A percentile compares a stretch with the other conserved stretches of the same genome.
Evolutionary conservation across 2,329 filamentous ascomycete genomes (phyloP).

Genomic region (Neonectria magnoliae): DNA sequence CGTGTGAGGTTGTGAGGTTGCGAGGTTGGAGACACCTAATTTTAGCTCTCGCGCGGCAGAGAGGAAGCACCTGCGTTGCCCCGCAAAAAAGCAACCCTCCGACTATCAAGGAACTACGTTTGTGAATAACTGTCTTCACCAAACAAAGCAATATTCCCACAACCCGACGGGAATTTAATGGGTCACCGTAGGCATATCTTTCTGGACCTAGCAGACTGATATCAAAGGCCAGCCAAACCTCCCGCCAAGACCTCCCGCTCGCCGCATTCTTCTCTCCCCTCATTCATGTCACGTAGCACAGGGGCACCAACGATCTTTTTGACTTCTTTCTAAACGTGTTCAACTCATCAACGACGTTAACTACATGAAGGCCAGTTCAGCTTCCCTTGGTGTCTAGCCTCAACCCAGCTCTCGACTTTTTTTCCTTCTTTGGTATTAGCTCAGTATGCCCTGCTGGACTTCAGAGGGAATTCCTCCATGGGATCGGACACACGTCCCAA

Average conservation of each 20-base stretch:
- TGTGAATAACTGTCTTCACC: background rate
- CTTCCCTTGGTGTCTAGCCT: slow-evolving; percentile 51
- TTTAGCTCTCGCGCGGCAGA: slow-evolving; percentile 28
- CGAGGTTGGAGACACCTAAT: slow-evolving; percentile 29
- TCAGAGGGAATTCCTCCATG: slow-evolving; percentile 40
- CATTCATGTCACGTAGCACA: background rate
- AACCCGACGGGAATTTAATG: too few species aligned
- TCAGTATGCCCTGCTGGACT: slow-evolving; percentile 44
- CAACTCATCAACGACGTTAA: slow-evolving; percentile 56
- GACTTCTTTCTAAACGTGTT: slow-evolving; percentile 48
- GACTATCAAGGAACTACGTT: background rate
- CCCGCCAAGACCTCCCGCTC: background rate
- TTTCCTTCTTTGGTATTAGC: slow-evolving; percentile 46
- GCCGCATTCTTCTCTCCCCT: background rate
- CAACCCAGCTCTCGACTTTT: slow-evolving; percentile 49
- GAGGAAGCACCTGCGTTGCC: background rate
- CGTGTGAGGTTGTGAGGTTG: slow-evolving; percentile 27
- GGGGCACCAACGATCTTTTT: slow-evolving; percentile 12
- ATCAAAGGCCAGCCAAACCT: background rate
- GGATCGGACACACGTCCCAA: slow-evolving; percentile 42
- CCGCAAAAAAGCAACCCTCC: background rate
- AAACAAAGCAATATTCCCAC: background rate
- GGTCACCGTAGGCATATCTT: background rate
- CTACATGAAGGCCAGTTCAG: slow-evolving; percentile 54
- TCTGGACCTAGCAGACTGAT: background rate